Base-by-base conservation (phyloP, 2,329 filamentous ascomycete genomes). In the Claviceps maximensis region DNA sequence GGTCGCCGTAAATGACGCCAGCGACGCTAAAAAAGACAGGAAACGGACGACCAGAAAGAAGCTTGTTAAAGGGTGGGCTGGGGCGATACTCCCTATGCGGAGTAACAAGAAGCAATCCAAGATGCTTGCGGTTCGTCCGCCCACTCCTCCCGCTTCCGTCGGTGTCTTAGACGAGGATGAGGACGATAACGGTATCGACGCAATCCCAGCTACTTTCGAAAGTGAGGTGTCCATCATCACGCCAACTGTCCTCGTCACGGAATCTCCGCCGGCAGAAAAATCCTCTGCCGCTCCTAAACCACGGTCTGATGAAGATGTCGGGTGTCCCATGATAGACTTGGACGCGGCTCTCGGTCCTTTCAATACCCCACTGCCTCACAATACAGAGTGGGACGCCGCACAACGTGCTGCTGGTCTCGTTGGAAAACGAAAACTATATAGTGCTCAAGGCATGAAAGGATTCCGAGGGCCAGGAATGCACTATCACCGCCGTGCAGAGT, bases 271-370 rank as follows among this genome's bases (percentile, higher is more conserved):
- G 2, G 58, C 51, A 47, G 61, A 59, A 50, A 58, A 62, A 9
- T 10, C 13, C 15, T 19, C 25, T 29, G 23, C 17, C 38, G 17
- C 38, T 57, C 41, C 41, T 10, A 64, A 38, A 54, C 65, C 3
- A 70, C 70, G 61, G 19, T 54, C 58, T 3, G 75, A 80, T 9
- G 80, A 83, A 47, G 87, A 94, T 55, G 67, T 79, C 3, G 77
- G 84, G 51, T 87, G 83, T 62, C 84, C 87, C 8, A 85, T 96
- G 67, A 94, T 98, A 57, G 93, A 98, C 66, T 73, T 98, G 44
- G 93, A 98, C 69, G 91, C 90, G 19, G 93, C 91, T 27, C 76
- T 97, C 1, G 90, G 89, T 1, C 89, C 91, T 0, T 95, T 95
- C 68, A 93, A 94, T 61, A 95, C 89, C 0, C 86, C 87, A 27